These are phyloP conservation scores for Trypanosoma lewisi DNA, from an alignment of 208 protist species.

Conservation along the genomic window DNA sequence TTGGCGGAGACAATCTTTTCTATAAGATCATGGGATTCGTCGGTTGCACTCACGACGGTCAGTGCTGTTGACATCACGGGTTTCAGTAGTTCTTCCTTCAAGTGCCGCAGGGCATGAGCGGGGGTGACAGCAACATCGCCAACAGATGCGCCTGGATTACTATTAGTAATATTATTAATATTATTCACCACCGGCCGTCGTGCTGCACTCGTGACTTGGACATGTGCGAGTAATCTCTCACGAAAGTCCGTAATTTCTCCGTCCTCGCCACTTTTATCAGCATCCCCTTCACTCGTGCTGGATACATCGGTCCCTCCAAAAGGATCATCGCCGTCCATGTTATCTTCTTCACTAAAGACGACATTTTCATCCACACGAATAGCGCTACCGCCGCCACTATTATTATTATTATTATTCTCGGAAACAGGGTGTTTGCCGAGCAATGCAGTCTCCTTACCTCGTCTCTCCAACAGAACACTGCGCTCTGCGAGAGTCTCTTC, in stretches of 20 bases:
- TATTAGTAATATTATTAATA: no score
- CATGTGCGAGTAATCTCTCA: slow-evolving; percentile 50
- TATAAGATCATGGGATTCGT: slow-evolving; percentile 66
- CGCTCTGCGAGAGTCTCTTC: slow-evolving; percentile 10
- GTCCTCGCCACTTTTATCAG: slow-evolving; percentile 32
- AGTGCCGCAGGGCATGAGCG: slow-evolving; percentile 27
- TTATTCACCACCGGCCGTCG: no score
- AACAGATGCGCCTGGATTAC: neutral
- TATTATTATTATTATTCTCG: neutral
- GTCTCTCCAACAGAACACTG: neutral
- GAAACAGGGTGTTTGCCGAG: neutral
- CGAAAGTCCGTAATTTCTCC: slow-evolving; percentile 4
- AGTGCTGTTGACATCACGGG: slow-evolving; percentile 66
- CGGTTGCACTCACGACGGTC: slow-evolving; percentile 67
- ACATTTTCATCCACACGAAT: slow-evolving; percentile 20
- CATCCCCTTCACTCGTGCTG: slow-evolving; percentile 5
- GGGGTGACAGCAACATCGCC: neutral
- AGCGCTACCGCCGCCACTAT: neutral
- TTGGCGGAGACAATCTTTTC: slow-evolving; percentile 44
- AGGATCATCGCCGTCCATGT: slow-evolving; percentile 12
- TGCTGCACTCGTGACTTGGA: slow-evolving; percentile 31
- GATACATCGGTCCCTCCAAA: slow-evolving; percentile 11
- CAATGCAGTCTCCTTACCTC: neutral
- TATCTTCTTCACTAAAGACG: slow-evolving; percentile 14
- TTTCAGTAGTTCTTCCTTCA: slow-evolving; percentile 50